Percentiles rank a stretch among this genome's conserved stretches.
Evolutionary conservation across 2,329 filamentous ascomycete species (phyloP).

Genomic region (Aureobasidium pullulans): DNA sequence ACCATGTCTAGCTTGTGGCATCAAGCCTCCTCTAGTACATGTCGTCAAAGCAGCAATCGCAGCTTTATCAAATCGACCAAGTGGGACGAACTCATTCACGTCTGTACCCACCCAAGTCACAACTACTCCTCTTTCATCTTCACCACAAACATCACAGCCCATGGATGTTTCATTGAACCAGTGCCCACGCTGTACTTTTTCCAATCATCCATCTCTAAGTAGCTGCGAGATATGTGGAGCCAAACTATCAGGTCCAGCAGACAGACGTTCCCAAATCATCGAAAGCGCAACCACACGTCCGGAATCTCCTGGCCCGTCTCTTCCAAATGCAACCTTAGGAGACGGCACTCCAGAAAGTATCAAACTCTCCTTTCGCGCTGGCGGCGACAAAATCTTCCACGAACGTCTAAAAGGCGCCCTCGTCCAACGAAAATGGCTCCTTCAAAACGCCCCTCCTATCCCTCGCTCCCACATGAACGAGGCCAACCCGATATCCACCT

Average conservation of each 20-base stretch:
- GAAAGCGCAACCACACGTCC: constrained; percentile 40
- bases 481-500: constrained; percentile 20
- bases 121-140: background rate
- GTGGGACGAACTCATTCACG: constrained; percentile 13
- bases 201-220: constrained; percentile 79
- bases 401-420: constrained; percentile 82
- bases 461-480: constrained; percentile 43
- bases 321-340: constrained; percentile 36
- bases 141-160: background rate
- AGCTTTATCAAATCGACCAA: constrained; percentile 54
- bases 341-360: constrained; percentile 64
- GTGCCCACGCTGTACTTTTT: constrained; percentile 87
- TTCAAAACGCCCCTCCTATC: constrained; percentile 81
- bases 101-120: background rate
- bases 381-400: constrained; percentile 83
- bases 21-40: constrained; percentile 77
- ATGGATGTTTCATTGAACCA: background rate
- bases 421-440: constrained; percentile 90
- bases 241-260: constrained; percentile 52
- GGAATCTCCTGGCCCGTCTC: constrained; percentile 71
- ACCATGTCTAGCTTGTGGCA: constrained; percentile 86
- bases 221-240: constrained; percentile 89
- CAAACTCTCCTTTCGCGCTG: constrained; percentile 84
- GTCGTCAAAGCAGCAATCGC: constrained; percentile 81
- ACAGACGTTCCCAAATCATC: constrained; percentile 34